Conservation (phyloP, 768 basidiomycete species). For the Amanita subjunquillea region DNA sequence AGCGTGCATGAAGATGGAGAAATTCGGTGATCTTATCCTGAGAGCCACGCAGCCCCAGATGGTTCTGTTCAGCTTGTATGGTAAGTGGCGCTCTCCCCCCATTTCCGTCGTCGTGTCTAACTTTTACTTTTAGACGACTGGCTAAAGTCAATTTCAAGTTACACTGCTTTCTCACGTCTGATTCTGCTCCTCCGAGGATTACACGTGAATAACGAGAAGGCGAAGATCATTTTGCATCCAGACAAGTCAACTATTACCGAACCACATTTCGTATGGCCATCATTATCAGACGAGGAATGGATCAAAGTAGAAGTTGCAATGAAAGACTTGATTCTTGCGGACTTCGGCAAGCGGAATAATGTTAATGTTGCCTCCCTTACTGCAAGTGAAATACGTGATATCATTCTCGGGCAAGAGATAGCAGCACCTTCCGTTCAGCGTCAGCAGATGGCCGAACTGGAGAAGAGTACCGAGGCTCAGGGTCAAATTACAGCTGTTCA, state of each 20-base stretch:
- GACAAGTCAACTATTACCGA: conserved; percentile 97
- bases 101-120: conserved; percentile 3
- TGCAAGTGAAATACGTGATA: conserved; percentile 92
- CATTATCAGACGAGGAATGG: conserved; percentile 90
- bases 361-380: conserved; percentile 98
- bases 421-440: conserved; percentile 91
- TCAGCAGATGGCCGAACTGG: conserved; percentile 98
- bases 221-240: conserved; percentile 95
- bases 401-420: conserved; percentile 98
- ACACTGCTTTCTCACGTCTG: conserved; percentile 96
- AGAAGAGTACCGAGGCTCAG: conserved; percentile 92
- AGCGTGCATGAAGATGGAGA: conserved; percentile 99
- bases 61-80: conserved; percentile 97
- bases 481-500: conserved; percentile 93
- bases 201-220: conserved; percentile 99
- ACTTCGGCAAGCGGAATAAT: conserved; percentile 97
- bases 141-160: conserved; percentile 98
- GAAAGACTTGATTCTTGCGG: conserved; percentile 94
- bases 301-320: conserved; percentile 98
- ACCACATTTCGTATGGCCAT: conserved; percentile 97
- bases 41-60: conserved; percentile 98
- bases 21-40: conserved; percentile 95
- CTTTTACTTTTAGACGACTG: conserved; percentile 66
- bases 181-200: conserved; percentile 95
- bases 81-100: conserved; percentile 22